Evolutionary conservation across 345 rosid genomes (phyloP).

Genomic region (Eutrema japonicum): DNA sequence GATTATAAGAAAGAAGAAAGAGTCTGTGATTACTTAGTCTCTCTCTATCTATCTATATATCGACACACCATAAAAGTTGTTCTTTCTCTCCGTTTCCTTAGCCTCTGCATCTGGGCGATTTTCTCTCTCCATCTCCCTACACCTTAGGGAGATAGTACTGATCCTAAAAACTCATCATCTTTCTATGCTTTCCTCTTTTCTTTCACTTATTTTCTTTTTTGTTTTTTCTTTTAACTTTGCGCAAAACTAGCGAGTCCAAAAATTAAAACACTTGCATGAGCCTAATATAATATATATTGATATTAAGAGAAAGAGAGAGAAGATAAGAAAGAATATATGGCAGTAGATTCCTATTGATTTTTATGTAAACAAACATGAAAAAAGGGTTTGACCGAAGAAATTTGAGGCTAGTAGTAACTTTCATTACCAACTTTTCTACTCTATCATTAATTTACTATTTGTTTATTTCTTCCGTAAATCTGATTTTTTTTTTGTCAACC

Average conservation of each 20-base stretch:
- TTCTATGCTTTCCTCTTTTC: constrained; percentile 57
- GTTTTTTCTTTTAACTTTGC: constrained; percentile 31
- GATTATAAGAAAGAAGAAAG: constrained; percentile 22
- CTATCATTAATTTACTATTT: constrained; percentile 24
- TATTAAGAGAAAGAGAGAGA: constrained; percentile 32
- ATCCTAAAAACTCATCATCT: constrained; percentile 60
- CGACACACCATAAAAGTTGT: constrained; percentile 45
- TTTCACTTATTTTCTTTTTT: constrained; percentile 38
- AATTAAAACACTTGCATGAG: constrained; percentile 51
- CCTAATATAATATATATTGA: constrained; percentile 18
- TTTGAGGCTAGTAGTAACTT: constrained; percentile 38
- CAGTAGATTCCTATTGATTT: constrained; percentile 37
- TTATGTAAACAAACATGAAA: constrained; percentile 32
- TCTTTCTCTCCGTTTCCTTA: constrained; percentile 83
- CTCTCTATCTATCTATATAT: constrained; percentile 25
- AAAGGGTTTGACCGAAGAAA: constrained; percentile 55
- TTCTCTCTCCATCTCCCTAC: constrained; percentile 45
- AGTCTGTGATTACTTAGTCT: constrained; percentile 28
- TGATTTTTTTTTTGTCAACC: constrained; percentile 13
- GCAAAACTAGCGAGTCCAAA: constrained; percentile 45
- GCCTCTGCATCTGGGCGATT: constrained; percentile 80
- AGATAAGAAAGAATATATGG: constrained; percentile 18
- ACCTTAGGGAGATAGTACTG: constrained; percentile 39
- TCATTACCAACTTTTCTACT: constrained; percentile 35
- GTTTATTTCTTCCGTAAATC: background rate